Evolutionary conservation across 2,329 filamentous ascomycete species (phyloP).

Genomic region (Clathrospora elynae): DNA sequence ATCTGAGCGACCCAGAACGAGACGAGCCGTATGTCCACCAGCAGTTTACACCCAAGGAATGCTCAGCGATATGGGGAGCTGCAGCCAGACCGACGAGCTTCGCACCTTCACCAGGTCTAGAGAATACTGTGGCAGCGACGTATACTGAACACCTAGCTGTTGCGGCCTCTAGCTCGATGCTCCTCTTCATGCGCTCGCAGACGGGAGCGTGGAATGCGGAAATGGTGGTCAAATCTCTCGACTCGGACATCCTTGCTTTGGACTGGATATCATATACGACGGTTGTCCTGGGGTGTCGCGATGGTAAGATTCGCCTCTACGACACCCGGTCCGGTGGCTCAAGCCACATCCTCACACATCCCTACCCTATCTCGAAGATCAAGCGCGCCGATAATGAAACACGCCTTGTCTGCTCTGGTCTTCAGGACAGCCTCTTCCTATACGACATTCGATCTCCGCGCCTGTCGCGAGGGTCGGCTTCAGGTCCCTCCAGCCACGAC

Average conservation of each 20-base stretch:
- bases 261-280: conserved; percentile 42
- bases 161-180: conserved; percentile 35
- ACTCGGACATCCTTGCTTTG: conserved; percentile 40
- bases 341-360: conserved; percentile 34
- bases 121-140: conserved; percentile 25
- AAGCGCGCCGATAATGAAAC: conserved; percentile 35
- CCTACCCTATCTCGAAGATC: conserved; percentile 28
- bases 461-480: conserved; percentile 1
- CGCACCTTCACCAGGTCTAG: conserved; percentile 11
- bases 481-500: conserved; percentile 2
- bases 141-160: conserved; percentile 40
- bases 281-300: conserved; percentile 40
- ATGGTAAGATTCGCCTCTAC: conserved; percentile 42
- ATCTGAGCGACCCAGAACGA: conserved; percentile 32
- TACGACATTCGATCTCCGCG: conserved; percentile 41
- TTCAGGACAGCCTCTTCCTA: conserved; percentile 33
- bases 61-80: conserved; percentile 36
- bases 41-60: conserved; percentile 33
- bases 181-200: conserved; percentile 29
- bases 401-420: conserved; percentile 34
- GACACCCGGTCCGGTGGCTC: conserved; percentile 37
- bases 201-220: conserved; percentile 29
- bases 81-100: conserved; percentile 29
- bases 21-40: conserved; percentile 37
- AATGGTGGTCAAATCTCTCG: conserved; percentile 10